Percentiles rank a stretch among this genome's conserved stretches.
Evolutionary conservation across 495 filamentous ascomycete genomes (phyloP).

Genomic region (Lasiosphaeriaceae sp.): DNA sequence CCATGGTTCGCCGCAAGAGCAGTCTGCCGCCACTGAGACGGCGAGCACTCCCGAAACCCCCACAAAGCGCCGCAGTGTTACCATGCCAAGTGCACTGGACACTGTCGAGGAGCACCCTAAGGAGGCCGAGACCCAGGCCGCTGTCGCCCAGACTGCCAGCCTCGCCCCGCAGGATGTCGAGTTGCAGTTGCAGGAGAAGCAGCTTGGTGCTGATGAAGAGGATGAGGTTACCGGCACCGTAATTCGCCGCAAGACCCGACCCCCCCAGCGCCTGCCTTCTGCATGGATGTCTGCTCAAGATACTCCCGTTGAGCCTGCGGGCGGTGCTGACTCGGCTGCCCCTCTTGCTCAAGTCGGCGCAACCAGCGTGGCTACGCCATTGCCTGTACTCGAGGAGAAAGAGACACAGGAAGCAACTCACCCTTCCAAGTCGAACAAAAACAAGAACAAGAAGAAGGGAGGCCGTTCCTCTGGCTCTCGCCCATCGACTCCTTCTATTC

Average conservation of each 20-base stretch:
- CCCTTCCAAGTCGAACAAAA: too few species aligned
- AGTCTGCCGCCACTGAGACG: not conserved
- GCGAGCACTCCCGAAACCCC: not conserved
- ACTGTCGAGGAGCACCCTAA: not conserved
- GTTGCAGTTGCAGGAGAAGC: not conserved
- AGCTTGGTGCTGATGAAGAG: not conserved
- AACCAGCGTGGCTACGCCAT: too few species aligned
- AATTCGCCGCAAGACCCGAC: not conserved
- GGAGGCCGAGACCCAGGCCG: not conserved
- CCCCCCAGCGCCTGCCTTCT: not conserved
- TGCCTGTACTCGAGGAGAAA: too few species aligned
- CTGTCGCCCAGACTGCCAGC: not conserved
- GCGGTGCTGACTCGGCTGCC: not conserved
- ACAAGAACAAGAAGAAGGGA: too few species aligned
- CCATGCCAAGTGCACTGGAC: not conserved
- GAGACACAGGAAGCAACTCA: too few species aligned
- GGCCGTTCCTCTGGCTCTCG: too few species aligned
- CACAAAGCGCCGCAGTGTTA: too few species aligned
- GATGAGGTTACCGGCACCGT: not conserved
- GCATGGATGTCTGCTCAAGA: not conserved
- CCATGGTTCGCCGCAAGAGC: not conserved
- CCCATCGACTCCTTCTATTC: too few species aligned
- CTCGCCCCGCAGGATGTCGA: not conserved
- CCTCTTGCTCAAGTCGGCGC: not conserved
- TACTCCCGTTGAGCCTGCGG: not conserved